phyloP scores from a whole-genome alignment of 371 early-diverging fungal genomes.

The Mucor indicus region DNA sequence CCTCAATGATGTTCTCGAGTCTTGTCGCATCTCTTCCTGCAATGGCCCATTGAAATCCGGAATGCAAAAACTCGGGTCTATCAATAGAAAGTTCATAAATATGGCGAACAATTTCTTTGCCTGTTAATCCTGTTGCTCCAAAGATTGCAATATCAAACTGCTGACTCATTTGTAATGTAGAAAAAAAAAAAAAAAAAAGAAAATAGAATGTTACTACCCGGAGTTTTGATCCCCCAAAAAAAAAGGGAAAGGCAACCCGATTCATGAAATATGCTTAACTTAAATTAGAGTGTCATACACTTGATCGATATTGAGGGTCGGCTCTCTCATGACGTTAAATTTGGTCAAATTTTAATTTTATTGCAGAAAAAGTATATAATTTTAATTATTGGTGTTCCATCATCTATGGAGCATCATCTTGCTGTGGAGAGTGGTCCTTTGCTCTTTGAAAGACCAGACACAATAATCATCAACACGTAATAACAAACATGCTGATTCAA shows the following conservation, averaged over 20 bases:
- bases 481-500: slow-evolving; percentile 95
- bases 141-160: slow-evolving; percentile 65
- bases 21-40: slow-evolving; percentile 61
- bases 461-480: slow-evolving; percentile 98
- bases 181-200: slow-evolving; percentile 3
- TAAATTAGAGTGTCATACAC: too few species aligned
- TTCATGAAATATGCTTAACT: too few species aligned
- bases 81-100: slow-evolving; percentile 38
- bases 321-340: too few species aligned
- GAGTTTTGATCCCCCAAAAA: too few species aligned
- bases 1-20: slow-evolving; percentile 32
- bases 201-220: too few species aligned
- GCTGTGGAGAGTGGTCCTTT: slow-evolving; percentile 26
- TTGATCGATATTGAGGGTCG: too few species aligned
- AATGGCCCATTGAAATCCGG: slow-evolving; percentile 57
- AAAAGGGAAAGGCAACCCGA: neutral
- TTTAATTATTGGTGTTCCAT: neutral
- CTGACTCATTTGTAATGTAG: neutral
- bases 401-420: slow-evolving; percentile 6
- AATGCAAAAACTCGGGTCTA: slow-evolving; percentile 13
- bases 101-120: slow-evolving; percentile 70
- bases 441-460: slow-evolving; percentile 83
- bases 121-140: slow-evolving; percentile 90
- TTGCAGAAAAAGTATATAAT: too few species aligned
- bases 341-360: too few species aligned